Evolutionary conservation across 164 flowering plant species (phyloP).

Genomic region (Macadamia tetraphylla): DNA sequence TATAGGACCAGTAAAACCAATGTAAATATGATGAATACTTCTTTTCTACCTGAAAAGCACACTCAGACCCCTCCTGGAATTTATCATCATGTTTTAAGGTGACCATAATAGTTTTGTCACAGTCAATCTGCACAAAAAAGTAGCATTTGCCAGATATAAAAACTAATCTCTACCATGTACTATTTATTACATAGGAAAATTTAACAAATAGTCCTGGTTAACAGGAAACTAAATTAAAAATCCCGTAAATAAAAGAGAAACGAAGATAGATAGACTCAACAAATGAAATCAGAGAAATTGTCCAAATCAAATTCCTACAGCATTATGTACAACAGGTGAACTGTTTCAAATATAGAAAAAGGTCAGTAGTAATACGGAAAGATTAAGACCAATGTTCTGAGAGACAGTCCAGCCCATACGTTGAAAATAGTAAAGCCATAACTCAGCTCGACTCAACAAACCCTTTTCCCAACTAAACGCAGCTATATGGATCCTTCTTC

Average conservation of each 20-base stretch:
- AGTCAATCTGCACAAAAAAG: constrained; percentile 70
- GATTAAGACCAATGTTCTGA: too few relatives aligned
- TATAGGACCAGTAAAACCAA: not conserved
- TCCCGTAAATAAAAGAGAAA: not conserved
- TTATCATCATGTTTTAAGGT: constrained; percentile 85
- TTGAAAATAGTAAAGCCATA: too few relatives aligned
- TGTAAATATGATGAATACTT: not conserved
- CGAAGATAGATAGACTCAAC: not conserved
- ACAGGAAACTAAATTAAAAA: too few relatives aligned
- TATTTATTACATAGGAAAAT: not conserved
- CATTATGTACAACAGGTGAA: too few relatives aligned
- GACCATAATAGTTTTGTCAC: constrained; percentile 87
- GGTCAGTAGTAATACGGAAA: too few relatives aligned
- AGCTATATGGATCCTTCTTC: not conserved
- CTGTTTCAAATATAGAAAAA: too few relatives aligned
- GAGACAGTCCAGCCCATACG: too few relatives aligned
- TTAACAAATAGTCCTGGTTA: too few relatives aligned
- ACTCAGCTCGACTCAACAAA: not conserved
- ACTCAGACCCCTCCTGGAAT: constrained; percentile 80
- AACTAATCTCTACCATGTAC: not conserved
- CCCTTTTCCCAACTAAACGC: not conserved
- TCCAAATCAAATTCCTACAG: not conserved
- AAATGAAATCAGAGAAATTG: not conserved
- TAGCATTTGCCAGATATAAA: constrained; percentile 8
- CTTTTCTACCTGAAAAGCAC: constrained; percentile 67